Evolutionary conservation across 129 eudicot species (phyloP), one percentile per base, ranked within the genome.

Genomic region (Pulicaria dysenterica): DNA sequence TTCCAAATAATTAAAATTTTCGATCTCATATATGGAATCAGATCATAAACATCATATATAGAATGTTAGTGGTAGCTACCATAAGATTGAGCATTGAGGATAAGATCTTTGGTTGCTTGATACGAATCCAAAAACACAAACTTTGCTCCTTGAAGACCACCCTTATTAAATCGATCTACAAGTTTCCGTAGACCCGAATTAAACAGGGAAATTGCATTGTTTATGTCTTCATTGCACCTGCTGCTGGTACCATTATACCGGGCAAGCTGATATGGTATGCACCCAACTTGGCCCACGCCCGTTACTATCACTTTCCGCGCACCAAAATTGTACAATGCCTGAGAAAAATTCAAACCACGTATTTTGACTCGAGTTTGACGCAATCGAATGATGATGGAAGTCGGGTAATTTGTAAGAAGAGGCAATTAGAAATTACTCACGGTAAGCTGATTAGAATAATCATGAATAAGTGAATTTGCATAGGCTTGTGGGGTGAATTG

Each of bases 261-360:
- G 7, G 98, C 98, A 43, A 93, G 88, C 83, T 93, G 64, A 81
- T 93, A 93, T 0, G 98, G 98, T 77, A 93, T 87, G 90, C 98
- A 93, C 54, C 98, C 98, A 14, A 93, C 89, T 78, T 87, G 90
- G 12, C 98, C 98, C 8, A 93, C 85, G 0, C 65, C 90, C 0
- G 95, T 76, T 48, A 93, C 92, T 2, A 90, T 47, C 83, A 93
- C 85, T 77, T 93, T 93, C 5, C 98, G 83, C n/a, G 90, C 98
- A 67, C 98, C 98, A 64, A 82, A 65, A 34, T 83, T 78, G 70
- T 93, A 87, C 81, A 93, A 74, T 5, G 51, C 78, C 98, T 93
- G 59, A 40, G 17, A 70, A n/a, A 76, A 3, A 9, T 14, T 11
- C 38, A 2, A 73, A 38, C 17, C 50, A 19, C 40, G n/a, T n/a